These are phyloP conservation scores for Forsythia viridissima DNA, from an alignment of 257 asterid species.

Conservation along the genomic window DNA sequence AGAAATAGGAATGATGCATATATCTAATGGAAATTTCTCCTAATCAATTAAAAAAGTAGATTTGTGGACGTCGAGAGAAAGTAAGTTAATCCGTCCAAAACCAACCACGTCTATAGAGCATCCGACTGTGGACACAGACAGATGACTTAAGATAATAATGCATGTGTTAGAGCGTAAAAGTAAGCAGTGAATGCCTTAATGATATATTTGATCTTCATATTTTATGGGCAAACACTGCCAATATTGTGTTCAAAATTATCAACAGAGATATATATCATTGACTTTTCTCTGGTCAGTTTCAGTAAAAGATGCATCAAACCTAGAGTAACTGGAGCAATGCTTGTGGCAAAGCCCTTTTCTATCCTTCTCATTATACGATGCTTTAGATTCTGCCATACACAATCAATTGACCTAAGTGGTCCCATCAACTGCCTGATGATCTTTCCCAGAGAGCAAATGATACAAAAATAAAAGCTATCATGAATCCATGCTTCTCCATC, in stretches of 20 bases:
- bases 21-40: background rate
- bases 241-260: background rate
- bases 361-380: background rate
- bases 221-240: background rate
- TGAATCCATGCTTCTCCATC: background rate
- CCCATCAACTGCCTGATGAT: background rate
- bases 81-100: background rate
- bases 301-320: background rate
- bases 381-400: background rate
- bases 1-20: background rate
- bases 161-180: background rate
- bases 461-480: background rate
- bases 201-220: background rate
- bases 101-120: background rate
- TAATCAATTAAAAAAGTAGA: slow-evolving; percentile 17
- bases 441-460: background rate
- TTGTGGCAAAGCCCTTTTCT: background rate
- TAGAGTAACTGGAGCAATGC: background rate
- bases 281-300: background rate
- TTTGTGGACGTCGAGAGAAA: slow-evolving; percentile 3
- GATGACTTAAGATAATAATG: slow-evolving; percentile 14
- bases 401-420: background rate
- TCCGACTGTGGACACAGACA: background rate
- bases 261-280: background rate
- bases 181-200: slow-evolving; percentile 1